A percentile compares a stretch with the other conserved stretches of the same genome.
phyloP scores from a whole-genome alignment of 345 rosid genomes.

The Ceriops decandra region DNA sequence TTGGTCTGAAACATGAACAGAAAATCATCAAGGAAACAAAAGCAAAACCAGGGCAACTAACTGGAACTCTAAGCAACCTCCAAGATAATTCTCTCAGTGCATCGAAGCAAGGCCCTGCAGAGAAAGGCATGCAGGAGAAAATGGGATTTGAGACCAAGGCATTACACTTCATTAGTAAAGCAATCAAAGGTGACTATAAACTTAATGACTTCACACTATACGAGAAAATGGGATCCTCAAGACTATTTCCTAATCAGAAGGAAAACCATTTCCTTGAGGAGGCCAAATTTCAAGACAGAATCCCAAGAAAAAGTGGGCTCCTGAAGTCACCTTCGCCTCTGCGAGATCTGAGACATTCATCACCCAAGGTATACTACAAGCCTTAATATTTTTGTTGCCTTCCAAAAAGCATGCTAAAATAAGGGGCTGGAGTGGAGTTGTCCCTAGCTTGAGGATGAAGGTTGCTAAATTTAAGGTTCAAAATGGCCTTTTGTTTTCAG shows the following conservation, averaged over 20 bases:
- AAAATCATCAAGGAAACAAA: constrained; percentile 46
- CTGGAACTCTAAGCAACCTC: constrained; percentile 13
- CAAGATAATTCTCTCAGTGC: constrained; percentile 14
- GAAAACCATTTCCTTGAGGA: constrained; percentile 39
- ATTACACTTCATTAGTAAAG: constrained; percentile 84
- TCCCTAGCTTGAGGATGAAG: neutral
- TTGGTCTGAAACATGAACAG: constrained; percentile 55
- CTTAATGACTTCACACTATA: constrained; percentile 43
- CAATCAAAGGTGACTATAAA: constrained; percentile 72
- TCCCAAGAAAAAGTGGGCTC: constrained; percentile 36
- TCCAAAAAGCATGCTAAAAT: neutral
- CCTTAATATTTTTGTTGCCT: neutral
- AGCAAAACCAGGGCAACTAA: constrained; percentile 42
- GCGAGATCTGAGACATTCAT: constrained; percentile 57
- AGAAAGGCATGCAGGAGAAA: constrained; percentile 39
- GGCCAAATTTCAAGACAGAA: constrained; percentile 40
- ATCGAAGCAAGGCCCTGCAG: constrained; percentile 35
- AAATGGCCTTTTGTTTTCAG: constrained; percentile 25
- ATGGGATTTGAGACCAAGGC: constrained; percentile 69
- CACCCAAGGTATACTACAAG: constrained; percentile 52
- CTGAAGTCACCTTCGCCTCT: constrained; percentile 54
- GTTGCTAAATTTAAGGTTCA: neutral
- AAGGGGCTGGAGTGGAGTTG: neutral
- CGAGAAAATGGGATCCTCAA: constrained; percentile 40
- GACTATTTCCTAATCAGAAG: constrained; percentile 31